Conservation (phyloP, 2,329 filamentous ascomycete genomes). For the Pezicula carpinea region DNA sequence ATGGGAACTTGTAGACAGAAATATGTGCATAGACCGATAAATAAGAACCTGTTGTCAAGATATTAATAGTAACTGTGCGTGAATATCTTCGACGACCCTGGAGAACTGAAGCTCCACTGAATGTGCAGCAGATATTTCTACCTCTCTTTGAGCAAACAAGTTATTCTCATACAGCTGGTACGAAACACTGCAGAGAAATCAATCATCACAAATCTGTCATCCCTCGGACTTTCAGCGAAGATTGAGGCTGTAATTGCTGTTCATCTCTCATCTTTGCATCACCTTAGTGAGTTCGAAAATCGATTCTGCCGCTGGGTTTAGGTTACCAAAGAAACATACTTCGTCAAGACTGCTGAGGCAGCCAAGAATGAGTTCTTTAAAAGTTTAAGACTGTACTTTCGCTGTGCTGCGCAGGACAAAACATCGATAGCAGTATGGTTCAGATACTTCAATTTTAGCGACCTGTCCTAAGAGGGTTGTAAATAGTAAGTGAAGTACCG, state of each 20-base stretch:
- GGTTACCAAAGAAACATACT: slow-evolving; percentile 9
- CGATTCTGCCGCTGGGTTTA: slow-evolving; percentile 3
- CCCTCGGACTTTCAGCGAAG: slow-evolving; percentile 6
- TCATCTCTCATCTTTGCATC: slow-evolving; percentile 7
- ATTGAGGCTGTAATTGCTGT: slow-evolving; percentile 11
- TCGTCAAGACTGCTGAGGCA: slow-evolving; percentile 11
- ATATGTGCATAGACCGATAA: no score
- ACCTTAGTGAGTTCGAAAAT: slow-evolving; percentile 8
- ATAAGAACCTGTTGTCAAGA: no score
- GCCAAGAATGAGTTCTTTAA: slow-evolving; percentile 11
- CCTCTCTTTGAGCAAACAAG: neutral
- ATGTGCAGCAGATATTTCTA: slow-evolving; percentile 11
- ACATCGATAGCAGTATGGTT: slow-evolving; percentile 7
- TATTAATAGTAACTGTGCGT: no score
- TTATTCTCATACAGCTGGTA: no score
- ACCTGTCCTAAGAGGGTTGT: no score
- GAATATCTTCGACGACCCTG: neutral
- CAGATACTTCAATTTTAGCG: no score
- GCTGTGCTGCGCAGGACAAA: slow-evolving; percentile 9
- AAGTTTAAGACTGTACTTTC: slow-evolving; percentile 5
- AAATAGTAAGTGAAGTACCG: no score
- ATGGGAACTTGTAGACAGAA: neutral
- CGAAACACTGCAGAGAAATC: slow-evolving; percentile 1
- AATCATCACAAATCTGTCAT: no score
- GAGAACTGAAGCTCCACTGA: slow-evolving; percentile 6